Evolutionary conservation across 257 asterid genomes (phyloP).

Genomic region (Salvia splendens): DNA sequence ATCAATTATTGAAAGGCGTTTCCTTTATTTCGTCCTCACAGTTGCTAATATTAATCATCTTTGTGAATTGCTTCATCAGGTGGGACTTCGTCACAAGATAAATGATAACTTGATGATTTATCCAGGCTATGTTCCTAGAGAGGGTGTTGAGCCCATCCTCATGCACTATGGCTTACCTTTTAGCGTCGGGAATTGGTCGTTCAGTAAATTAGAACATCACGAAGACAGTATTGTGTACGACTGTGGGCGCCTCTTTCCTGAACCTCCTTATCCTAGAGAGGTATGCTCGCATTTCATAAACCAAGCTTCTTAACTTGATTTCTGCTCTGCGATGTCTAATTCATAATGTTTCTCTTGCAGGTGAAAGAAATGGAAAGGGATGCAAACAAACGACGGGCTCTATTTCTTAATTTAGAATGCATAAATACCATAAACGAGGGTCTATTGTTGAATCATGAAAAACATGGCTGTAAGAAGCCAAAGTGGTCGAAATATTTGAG

Average conservation of each 20-base stretch:
- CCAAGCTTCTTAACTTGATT: background rate
- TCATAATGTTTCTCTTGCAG: slow-evolving; percentile 41
- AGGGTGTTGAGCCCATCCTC: slow-evolving; percentile 91
- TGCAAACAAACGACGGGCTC: slow-evolving; percentile 61
- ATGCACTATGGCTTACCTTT: slow-evolving; percentile 96
- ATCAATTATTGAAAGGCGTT: too few relatives aligned
- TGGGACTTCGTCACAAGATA: slow-evolving; percentile 92
- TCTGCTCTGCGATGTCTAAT: background rate
- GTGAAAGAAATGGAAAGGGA: slow-evolving; percentile 65
- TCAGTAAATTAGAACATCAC: slow-evolving; percentile 82
- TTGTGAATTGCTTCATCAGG: slow-evolving; percentile 57
- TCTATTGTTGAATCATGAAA: slow-evolving; percentile 71
- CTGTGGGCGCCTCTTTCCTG: slow-evolving; percentile 89
- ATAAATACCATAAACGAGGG: slow-evolving; percentile 86
- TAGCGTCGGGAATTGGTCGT: slow-evolving; percentile 89
- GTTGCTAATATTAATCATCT: too few relatives aligned
- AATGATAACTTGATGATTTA: slow-evolving; percentile 88
- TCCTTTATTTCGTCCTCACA: too few relatives aligned
- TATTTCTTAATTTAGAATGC: slow-evolving; percentile 72
- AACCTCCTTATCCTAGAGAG: slow-evolving; percentile 97
- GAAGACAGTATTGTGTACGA: slow-evolving; percentile 84
- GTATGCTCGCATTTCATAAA: slow-evolving; percentile 37
- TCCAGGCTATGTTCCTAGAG: slow-evolving; percentile 90
- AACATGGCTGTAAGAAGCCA: slow-evolving; percentile 82
- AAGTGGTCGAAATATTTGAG: slow-evolving; percentile 87